Base-by-base conservation (phyloP, 495 filamentous ascomycete genomes). In the Daldinia decipiens region DNA sequence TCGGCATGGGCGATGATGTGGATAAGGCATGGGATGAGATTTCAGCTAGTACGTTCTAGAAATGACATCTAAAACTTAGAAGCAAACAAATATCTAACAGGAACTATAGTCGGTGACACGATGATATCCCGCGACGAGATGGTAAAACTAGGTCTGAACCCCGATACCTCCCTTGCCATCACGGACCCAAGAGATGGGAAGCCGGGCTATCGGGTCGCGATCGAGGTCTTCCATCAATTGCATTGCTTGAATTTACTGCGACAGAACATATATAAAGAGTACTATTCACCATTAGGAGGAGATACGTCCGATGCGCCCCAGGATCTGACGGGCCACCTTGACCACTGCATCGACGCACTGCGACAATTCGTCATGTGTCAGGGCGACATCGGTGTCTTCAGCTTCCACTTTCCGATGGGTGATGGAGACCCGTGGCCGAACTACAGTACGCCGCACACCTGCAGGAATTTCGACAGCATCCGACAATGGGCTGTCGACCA, bases 191-290 rank as follows among this genome's bases (percentile, higher is more conserved):
- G 79, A 47, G 83, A 83, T 6, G 83, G 83, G 21, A 80, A 82
- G 55, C 79, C 81, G 54, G 84, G 84, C 0, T 86, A 84, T 65
- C 77, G 85, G 12, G 82, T 84, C 1, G 84, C 82, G 6, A 70
- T 87, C n/a, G 84, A 87, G 56, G 83, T 86, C 2, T 86, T 87
- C 75, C 84, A 87, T 72, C 84, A 87, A 72, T 76, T 87, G 19
- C 84, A 85, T 68, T 87, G 86, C 74, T 74, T 87, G 43, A 85
- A 87, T 67, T 69, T 86, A 21, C 55, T 86, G 4, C 79, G 86
- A 12, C 82, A 85, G 52, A 78, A 82, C 11, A 78, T 82, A 1
- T 83, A 86, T 68, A 82, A 80, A 29, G 81, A 86, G 13, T 82
- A 87, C 65, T 85, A 84, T 68, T 69, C 76, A 19, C 74, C 79